These are phyloP conservation scores for Colletotrichum sublineola DNA, from an alignment of 2,329 filamentous ascomycete genomes.

Conservation along the genomic window DNA sequence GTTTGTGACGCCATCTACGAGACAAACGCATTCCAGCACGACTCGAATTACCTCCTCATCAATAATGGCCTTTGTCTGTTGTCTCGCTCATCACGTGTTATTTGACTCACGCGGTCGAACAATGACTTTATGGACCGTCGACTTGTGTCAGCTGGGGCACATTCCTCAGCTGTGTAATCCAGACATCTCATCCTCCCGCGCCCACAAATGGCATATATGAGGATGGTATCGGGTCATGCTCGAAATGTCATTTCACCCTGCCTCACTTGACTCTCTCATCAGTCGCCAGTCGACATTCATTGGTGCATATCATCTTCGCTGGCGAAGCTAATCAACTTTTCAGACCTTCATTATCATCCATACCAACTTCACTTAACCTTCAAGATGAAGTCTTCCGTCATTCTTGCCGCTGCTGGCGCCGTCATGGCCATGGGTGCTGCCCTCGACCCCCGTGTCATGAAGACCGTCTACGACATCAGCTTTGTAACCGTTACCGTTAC, in stretches of 20 bases:
- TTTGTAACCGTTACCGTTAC: conserved; percentile 61
- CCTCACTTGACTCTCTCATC: conserved; percentile 4
- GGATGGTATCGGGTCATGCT: conserved; percentile 1
- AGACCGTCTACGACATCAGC: conserved; percentile 58
- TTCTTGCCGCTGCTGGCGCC: conserved; percentile 61
- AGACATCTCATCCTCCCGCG: neutral
- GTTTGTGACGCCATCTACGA: conserved; percentile 26
- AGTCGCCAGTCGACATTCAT: conserved; percentile 2
- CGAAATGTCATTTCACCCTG: conserved; percentile 12
- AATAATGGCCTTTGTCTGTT: conserved; percentile 29
- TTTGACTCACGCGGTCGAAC: conserved; percentile 16
- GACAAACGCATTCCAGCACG: conserved; percentile 28
- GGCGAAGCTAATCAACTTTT: conserved; percentile 43
- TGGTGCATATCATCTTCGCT: conserved; percentile 29
- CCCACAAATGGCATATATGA: conserved; percentile 24
- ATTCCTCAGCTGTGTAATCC: neutral
- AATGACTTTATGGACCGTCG: conserved; percentile 6
- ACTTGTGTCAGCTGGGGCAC: conserved; percentile 10
- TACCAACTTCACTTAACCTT: conserved; percentile 17
- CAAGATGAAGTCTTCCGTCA: conserved; percentile 65
- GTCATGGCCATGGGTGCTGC: conserved; percentile 61
- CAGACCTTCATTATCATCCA: conserved; percentile 31
- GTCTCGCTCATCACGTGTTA: conserved; percentile 24
- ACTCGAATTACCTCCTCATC: conserved; percentile 2
- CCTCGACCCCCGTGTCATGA: conserved; percentile 56